Conservation (phyloP, 805 yeast genomes). For the Teunomyces gatunensis region DNA sequence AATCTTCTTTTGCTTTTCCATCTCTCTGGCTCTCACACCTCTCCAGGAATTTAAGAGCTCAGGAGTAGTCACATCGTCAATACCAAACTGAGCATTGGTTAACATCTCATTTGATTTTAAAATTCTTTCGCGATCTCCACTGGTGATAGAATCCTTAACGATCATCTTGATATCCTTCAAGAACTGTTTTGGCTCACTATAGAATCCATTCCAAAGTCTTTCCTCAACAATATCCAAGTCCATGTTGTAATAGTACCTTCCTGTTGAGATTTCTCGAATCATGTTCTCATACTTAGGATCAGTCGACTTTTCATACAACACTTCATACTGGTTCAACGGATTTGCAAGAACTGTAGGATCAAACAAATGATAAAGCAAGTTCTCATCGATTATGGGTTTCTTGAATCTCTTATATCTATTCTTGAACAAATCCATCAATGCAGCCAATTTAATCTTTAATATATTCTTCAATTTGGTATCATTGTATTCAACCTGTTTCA, state of each 20-base stretch:
- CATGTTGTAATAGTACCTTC: constrained; percentile 75
- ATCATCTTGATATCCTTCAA: constrained; percentile 82
- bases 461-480: constrained; percentile 85
- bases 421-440: constrained; percentile 86
- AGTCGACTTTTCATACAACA: constrained; percentile 45
- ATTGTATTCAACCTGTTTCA: constrained; percentile 52
- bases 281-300: constrained; percentile 52
- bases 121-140: constrained; percentile 81
- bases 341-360: constrained; percentile 50
- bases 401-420: constrained; percentile 83
- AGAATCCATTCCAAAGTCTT: constrained; percentile 94
- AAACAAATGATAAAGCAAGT: constrained; percentile 69
- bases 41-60: constrained; percentile 75
- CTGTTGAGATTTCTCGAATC: constrained; percentile 80
- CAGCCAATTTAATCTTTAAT: constrained; percentile 80
- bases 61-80: constrained; percentile 81
- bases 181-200: constrained; percentile 89
- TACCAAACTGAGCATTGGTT: constrained; percentile 93
- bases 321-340: constrained; percentile 36
- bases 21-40: constrained; percentile 65
- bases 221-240: constrained; percentile 93
- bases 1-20: constrained; percentile 47
- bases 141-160: constrained; percentile 67
- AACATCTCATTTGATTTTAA: constrained; percentile 88
- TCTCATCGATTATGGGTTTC: constrained; percentile 86